Conservation (phyloP, 192 early-diverging fungal species). For the Rhizophagus prolifer region DNA sequence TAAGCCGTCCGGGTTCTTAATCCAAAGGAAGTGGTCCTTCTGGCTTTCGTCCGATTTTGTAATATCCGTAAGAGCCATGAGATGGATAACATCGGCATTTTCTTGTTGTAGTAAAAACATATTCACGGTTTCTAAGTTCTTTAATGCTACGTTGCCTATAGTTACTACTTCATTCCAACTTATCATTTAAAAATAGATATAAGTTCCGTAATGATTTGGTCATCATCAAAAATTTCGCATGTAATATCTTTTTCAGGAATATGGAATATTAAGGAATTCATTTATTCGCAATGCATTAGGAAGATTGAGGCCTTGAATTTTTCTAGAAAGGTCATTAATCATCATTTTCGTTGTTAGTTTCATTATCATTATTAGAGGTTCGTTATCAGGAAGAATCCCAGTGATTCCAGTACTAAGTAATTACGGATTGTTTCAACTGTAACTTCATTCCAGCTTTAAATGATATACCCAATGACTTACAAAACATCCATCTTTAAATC, state of each 20-base stretch:
- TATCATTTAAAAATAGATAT: neutral
- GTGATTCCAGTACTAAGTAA: neutral
- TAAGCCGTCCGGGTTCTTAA: too few relatives aligned
- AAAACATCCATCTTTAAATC: too few relatives aligned
- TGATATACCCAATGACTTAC: neutral
- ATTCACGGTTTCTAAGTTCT: too few relatives aligned
- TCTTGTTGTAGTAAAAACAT: too few relatives aligned
- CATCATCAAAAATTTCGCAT: conserved; percentile 22
- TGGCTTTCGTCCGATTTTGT: too few relatives aligned
- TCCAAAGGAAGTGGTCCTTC: too few relatives aligned
- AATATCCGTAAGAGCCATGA: too few relatives aligned
- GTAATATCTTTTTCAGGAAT: conserved; percentile 20
- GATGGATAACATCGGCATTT: too few relatives aligned
- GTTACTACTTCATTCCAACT: too few relatives aligned
- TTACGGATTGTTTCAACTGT: conserved; percentile 6
- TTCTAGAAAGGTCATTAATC: too few relatives aligned
- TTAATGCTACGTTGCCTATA: too few relatives aligned
- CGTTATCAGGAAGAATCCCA: neutral
- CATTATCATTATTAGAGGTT: neutral
- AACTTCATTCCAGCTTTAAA: neutral
- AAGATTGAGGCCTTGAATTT: neutral
- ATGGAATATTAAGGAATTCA: conserved; percentile 6
- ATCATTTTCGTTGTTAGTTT: too few relatives aligned
- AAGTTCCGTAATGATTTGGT: conserved; percentile 25
- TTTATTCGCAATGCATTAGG: conserved; percentile 1